Evolutionary conservation across 352 stramenopile species (phyloP).

Genomic region (Thraustochytrium sp.): DNA sequence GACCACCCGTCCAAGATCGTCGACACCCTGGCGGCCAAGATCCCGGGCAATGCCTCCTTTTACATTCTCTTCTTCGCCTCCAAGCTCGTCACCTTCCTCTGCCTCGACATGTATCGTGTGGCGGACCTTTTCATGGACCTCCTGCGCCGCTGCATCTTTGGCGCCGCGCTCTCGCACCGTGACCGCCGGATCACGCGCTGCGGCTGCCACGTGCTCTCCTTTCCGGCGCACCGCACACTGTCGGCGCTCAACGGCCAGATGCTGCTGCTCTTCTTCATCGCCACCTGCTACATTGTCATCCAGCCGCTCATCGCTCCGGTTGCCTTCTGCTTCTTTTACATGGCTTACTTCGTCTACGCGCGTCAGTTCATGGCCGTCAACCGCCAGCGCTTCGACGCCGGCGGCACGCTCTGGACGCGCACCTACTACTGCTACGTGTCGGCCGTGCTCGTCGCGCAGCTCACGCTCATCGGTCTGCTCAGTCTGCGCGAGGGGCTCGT

Average conservation of each 20-base stretch:
- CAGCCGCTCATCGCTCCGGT: conserved; percentile 37
- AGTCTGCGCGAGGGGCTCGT: background rate
- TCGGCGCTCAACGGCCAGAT: conserved; percentile 35
- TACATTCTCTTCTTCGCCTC: conserved; percentile 36
- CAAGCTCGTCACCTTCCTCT: conserved; percentile 42
- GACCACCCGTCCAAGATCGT: conserved; percentile 4
- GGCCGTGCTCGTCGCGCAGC: conserved; percentile 27
- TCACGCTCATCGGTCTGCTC: conserved; percentile 36
- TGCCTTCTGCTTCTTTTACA: conserved; percentile 24
- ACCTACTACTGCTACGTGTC: conserved; percentile 41
- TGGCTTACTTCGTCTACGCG: conserved; percentile 41
- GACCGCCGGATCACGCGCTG: conserved; percentile 5
- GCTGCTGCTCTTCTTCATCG: conserved; percentile 43
- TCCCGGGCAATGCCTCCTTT: conserved; percentile 38
- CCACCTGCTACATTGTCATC: conserved; percentile 36
- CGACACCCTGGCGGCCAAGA: conserved; percentile 9
- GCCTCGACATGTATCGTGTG: conserved; percentile 27
- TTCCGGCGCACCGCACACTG: conserved; percentile 35
- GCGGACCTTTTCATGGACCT: background rate
- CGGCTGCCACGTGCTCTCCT: conserved; percentile 18
- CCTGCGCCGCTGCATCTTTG: background rate
- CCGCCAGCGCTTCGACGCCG: conserved; percentile 40
- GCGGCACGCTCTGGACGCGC: conserved; percentile 22
- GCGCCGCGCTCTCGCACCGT: background rate
- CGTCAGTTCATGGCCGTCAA: conserved; percentile 24